Percentiles rank a stretch among this genome's conserved stretches.
Evolutionary conservation across 1,284 basidiomycete genomes (phyloP).

Genomic region (Pseudozyma sp.): DNA sequence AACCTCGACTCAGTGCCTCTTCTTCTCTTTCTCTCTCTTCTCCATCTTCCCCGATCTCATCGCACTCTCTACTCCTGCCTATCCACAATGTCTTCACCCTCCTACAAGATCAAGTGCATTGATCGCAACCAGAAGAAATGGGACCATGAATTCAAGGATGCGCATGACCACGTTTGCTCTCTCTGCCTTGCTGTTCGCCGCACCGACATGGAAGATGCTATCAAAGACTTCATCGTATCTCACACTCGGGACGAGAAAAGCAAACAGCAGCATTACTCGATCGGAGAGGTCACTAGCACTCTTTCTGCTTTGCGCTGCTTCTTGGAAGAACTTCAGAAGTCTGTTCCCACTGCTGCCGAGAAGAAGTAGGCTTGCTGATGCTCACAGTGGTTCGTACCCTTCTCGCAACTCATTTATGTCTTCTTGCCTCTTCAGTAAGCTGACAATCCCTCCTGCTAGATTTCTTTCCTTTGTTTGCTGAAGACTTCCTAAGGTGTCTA

Average conservation of each 20-base stretch:
- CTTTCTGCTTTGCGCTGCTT: slow-evolving; percentile 1
- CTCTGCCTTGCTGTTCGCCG: background rate
- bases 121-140: background rate
- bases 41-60: no score
- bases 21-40: no score
- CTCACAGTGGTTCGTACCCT: no score
- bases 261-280: background rate
- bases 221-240: background rate
- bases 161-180: background rate
- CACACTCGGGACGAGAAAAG: background rate
- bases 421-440: no score
- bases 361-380: no score
- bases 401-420: no score
- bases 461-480: no score
- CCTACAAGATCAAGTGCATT: slow-evolving; percentile 1
- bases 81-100: no score
- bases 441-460: no score
- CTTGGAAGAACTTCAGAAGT: background rate
- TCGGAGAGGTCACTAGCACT: background rate
- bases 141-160: background rate
- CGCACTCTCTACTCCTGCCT: no score
- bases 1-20: no score
- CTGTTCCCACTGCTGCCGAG: background rate
- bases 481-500: no score
- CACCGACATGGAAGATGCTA: background rate